These are phyloP conservation scores for Dioscorea zingiberensis DNA, from an alignment of 106 monocot species.

Conservation along the genomic window DNA sequence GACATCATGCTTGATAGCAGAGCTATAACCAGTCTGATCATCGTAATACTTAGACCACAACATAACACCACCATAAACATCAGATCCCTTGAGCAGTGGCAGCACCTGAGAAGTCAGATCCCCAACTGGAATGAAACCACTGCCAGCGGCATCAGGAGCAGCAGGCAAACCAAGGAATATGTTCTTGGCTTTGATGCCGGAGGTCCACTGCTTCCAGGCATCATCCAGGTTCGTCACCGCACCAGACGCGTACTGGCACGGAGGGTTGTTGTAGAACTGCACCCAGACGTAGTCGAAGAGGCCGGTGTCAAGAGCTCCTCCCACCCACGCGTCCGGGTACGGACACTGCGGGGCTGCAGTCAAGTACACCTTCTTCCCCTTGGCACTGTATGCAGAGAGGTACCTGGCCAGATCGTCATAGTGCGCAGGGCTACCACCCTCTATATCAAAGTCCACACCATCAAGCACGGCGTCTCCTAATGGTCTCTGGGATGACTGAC, in stretches of 20 bases:
- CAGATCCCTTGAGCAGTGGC: background rate
- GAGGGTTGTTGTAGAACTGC: conserved; percentile 1
- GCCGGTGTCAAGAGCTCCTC: conserved; percentile 18
- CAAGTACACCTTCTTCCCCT: conserved; percentile 15
- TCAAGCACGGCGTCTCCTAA: conserved; percentile 26
- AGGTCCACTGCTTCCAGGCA: background rate
- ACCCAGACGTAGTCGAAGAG: conserved; percentile 4
- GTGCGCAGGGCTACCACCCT: conserved; percentile 13
- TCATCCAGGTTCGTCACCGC: background rate
- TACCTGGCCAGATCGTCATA: conserved; percentile 18
- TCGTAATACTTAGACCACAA: background rate
- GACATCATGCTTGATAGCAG: background rate
- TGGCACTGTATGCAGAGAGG: conserved; percentile 2
- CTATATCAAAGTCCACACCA: conserved; percentile 29
- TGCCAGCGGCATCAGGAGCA: background rate
- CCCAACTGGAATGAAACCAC: background rate
- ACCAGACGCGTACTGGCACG: conserved; percentile 4
- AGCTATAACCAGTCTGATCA: background rate
- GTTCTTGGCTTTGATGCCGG: background rate
- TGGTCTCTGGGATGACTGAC: conserved; percentile 5
- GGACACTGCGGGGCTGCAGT: conserved; percentile 31
- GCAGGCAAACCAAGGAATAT: background rate
- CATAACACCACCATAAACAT: background rate
- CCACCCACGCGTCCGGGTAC: conserved; percentile 23
- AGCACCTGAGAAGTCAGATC: background rate